Percentiles rank a stretch among this genome's conserved stretches.
These are phyloP conservation scores for Piloderma croceum DNA, from an alignment of 768 basidiomycete genomes.

Conservation along the genomic window DNA sequence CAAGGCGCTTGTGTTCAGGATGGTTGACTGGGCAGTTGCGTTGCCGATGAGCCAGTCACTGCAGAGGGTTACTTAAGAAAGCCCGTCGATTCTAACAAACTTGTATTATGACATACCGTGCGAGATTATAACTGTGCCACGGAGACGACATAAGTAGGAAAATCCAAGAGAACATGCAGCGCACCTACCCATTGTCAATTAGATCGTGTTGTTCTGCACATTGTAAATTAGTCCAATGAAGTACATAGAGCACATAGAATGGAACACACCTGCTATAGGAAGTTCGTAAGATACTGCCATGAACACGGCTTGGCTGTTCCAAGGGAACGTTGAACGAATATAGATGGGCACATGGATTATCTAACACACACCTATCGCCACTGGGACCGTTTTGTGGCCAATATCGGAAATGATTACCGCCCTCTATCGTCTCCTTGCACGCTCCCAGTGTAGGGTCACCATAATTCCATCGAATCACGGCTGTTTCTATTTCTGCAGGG, in stretches of 20 bases:
- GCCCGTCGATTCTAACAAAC: background rate
- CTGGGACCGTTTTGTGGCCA: constrained; percentile 50
- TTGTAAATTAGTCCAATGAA: background rate
- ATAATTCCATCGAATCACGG: constrained; percentile 73
- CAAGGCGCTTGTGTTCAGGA: constrained; percentile 18
- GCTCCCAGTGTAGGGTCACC: constrained; percentile 66
- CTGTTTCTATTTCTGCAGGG: constrained; percentile 42
- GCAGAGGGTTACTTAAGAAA: background rate
- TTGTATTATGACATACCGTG: constrained; percentile 29
- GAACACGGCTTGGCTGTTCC: constrained; percentile 41
- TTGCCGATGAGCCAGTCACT: constrained; percentile 57
- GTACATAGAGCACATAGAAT: background rate
- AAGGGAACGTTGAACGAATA: no score
- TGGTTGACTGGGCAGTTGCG: constrained; percentile 34
- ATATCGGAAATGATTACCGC: constrained; percentile 77
- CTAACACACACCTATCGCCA: no score
- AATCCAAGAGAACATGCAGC: background rate
- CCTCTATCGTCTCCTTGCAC: constrained; percentile 71
- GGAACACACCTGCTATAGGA: constrained; percentile 34
- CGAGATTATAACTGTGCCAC: constrained; percentile 36
- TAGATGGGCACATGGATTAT: no score
- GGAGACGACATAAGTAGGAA: background rate
- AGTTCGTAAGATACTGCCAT: constrained; percentile 46
- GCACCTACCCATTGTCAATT: constrained; percentile 40
- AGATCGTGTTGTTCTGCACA: constrained; percentile 41